Percentiles rank a stretch among this genome's conserved stretches.
These are phyloP conservation scores for Beauveria caledonica DNA, from an alignment of 2,329 filamentous ascomycete species.

Conservation along the genomic window DNA sequence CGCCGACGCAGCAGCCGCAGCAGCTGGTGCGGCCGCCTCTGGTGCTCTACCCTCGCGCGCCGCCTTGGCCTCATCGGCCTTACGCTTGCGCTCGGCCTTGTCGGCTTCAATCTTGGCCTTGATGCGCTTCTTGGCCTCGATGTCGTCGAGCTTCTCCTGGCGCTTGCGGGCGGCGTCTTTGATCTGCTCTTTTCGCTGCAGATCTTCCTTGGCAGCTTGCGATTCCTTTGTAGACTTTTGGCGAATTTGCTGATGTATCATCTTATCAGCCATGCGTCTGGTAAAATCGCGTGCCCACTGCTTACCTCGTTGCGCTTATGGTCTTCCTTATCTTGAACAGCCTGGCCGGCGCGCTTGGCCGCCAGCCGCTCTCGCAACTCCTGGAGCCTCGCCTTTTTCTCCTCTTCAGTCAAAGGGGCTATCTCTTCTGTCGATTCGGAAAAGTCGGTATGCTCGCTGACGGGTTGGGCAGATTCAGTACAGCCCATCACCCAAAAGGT, in stretches of 20 bases:
- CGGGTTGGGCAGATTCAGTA: neutral
- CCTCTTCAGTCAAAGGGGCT: constrained; percentile 79
- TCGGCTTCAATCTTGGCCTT: constrained; percentile 92
- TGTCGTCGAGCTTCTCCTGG: constrained; percentile 77
- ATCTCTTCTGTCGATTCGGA: constrained; percentile 90
- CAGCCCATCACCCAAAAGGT: neutral
- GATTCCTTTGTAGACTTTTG: constrained; percentile 83
- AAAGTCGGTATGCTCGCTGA: constrained; percentile 78
- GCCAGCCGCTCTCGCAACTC: constrained; percentile 66
- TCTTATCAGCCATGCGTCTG: constrained; percentile 10
- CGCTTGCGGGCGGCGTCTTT: constrained; percentile 84
- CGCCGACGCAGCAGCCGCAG: constrained; percentile 35
- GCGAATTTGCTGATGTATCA: constrained; percentile 50
- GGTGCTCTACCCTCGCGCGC: constrained; percentile 65
- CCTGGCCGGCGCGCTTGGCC: constrained; percentile 61
- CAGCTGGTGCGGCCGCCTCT: constrained; percentile 33
- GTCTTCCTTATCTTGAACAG: constrained; percentile 69
- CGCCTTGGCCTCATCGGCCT: constrained; percentile 79
- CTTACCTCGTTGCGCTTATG: constrained; percentile 75
- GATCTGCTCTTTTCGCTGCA: constrained; percentile 80
- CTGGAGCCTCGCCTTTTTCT: constrained; percentile 73
- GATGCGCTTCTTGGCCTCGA: constrained; percentile 80
- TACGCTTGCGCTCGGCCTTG: constrained; percentile 79
- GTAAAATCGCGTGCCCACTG: neutral
- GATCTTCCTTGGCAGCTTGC: constrained; percentile 83